Conservation (phyloP, 164 flowering plant species). For the Liriodendron chinense region DNA sequence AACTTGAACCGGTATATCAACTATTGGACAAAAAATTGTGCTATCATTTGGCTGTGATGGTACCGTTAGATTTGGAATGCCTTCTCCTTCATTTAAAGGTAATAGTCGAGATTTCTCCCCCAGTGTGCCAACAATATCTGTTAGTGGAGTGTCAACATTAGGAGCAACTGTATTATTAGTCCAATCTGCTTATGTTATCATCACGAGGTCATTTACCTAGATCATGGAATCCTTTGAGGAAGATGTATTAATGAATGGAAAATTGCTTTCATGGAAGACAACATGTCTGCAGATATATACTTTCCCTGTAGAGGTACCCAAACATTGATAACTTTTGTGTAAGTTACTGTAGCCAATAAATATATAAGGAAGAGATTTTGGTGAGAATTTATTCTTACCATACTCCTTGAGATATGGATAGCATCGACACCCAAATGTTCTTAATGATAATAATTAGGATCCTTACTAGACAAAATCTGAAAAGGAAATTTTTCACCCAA, state of each 20-base stretch:
- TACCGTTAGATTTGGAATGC: too few species aligned
- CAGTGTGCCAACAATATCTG: too few species aligned
- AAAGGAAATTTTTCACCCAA: background rate
- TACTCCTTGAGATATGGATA: slow-evolving; percentile 1
- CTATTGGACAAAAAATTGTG: too few species aligned
- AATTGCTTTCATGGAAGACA: slow-evolving; percentile 8
- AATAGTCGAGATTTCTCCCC: too few species aligned
- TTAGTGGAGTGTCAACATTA: background rate
- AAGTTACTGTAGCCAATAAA: slow-evolving; percentile 5
- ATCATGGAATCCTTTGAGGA: background rate
- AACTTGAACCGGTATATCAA: too few species aligned
- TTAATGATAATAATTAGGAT: background rate
- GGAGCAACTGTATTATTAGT: background rate
- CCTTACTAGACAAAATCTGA: background rate
- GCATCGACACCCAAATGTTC: slow-evolving; percentile 4
- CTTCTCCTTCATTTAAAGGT: too few species aligned
- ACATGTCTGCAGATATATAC: slow-evolving; percentile 12
- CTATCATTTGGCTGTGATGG: too few species aligned
- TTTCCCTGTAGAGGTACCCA: background rate
- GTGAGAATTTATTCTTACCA: slow-evolving; percentile 4
- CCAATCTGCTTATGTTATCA: too few species aligned
- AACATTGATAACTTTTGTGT: slow-evolving; percentile 10
- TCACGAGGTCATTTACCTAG: background rate
- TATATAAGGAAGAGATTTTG: slow-evolving; percentile 6
- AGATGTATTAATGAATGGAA: background rate